Base-by-base conservation (phyloP, 495 filamentous ascomycete species). In the Pyrenula aspistea region DNA sequence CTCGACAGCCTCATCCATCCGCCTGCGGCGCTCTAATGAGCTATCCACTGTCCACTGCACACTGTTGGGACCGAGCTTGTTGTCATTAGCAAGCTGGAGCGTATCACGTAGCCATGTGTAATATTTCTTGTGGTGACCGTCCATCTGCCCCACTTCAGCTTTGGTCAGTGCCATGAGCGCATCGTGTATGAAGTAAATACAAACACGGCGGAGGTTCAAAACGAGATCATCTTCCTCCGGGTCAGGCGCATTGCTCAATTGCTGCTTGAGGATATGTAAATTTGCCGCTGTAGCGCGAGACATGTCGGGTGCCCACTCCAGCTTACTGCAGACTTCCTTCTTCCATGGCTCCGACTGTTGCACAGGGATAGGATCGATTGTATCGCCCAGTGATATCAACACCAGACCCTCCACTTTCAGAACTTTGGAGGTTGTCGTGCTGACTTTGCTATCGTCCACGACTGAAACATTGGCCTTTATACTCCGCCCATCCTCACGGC, bases 231-330 rank as follows among this genome's bases (percentile, higher is more conserved):
- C 48, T 52, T 2, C 21, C 21, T 56, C 15, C 20, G 49, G 36
- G 2, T 2, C 42, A 10, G 49, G 15, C 3, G 15, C 11, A 15
- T 42, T 4, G 31, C 31, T 42, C 31, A 42, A 42, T 10, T 55
- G 8, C 12, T 57, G 21, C 24, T 57, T 51, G 22, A 57, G 12
- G 20, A 15, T 15, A 15, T 55, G n/a, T 1, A 52, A 10, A 8
- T 8, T 24, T 24, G 22, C n/a, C 19, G 4, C 1, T n/a, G 3
- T 53, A 1, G 12, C n/a, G 12, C 53, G 50, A 10, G 56, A 25
- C 4, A 58, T 22, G 36, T 58, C 56, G 24, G 56, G 56, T 8
- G 21, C 56, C 56, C 56, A 58, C 11, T 36, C 24, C 22, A 58
- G 10, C 42, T 31, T 54, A 42, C 23, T 54, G 24, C 15, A 25